Evolutionary conservation across 1,284 basidiomycete species (phyloP).

Genomic region (Trametes versicolor): DNA sequence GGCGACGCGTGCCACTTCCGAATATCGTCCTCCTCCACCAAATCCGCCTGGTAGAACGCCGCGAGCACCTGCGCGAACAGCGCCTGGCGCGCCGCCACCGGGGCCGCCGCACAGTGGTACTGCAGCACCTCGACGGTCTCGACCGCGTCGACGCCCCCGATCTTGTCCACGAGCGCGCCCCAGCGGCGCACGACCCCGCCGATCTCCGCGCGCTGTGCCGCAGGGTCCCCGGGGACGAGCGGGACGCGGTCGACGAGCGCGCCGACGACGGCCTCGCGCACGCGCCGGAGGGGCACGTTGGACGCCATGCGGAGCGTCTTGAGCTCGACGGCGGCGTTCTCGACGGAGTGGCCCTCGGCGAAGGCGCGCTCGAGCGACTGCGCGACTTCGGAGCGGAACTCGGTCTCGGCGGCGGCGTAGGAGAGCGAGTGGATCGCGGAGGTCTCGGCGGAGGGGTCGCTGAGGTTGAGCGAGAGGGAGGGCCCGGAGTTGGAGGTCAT

Average conservation of each 20-base stretch:
- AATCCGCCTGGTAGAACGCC: constrained; percentile 78
- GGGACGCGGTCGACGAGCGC: constrained; percentile 76
- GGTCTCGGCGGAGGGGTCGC: constrained; percentile 43
- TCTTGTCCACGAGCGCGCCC: constrained; percentile 77
- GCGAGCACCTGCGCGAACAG: constrained; percentile 82
- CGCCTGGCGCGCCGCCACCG: constrained; percentile 60
- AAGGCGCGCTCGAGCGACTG: constrained; percentile 91
- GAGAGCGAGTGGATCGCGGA: constrained; percentile 43
- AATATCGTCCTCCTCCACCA: constrained; percentile 84
- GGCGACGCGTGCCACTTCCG: constrained; percentile 71
- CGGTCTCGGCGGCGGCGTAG: constrained; percentile 61
- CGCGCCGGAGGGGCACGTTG: constrained; percentile 83
- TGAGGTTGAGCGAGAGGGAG: constrained; percentile 52
- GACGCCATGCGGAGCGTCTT: constrained; percentile 95
- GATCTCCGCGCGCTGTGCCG: constrained; percentile 70
- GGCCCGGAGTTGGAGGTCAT: constrained; percentile 52
- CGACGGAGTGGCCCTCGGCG: constrained; percentile 89
- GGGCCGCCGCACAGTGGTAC: constrained; percentile 71
- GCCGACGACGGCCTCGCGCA: constrained; percentile 81
- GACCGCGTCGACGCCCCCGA: constrained; percentile 79
- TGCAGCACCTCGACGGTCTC: constrained; percentile 79
- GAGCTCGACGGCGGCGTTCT: constrained; percentile 92
- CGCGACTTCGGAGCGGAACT: constrained; percentile 82
- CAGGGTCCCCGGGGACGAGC: constrained; percentile 61
- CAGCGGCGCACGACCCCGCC: constrained; percentile 67